Percentiles rank a stretch among this genome's conserved stretches.
Conservation (phyloP, 495 filamentous ascomycete species). For the Penicillium longicatenatum region DNA sequence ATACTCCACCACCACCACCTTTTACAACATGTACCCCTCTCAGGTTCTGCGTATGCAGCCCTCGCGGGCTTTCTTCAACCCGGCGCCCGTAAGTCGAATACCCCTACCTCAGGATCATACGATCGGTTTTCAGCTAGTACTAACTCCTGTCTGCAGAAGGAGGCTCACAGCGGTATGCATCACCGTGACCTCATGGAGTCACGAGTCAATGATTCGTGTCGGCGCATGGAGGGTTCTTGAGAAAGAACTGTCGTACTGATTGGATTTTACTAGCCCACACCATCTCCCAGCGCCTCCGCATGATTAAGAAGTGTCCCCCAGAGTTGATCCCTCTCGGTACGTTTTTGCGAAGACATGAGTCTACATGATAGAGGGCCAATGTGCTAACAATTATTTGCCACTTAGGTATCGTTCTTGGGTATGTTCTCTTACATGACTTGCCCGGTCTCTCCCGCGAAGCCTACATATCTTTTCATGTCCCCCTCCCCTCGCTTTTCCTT, state of each 20-base stretch:
- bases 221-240: not conserved
- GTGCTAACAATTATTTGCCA: conserved; percentile 26
- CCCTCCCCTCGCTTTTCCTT: conserved; percentile 12
- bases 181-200: conserved; percentile 4
- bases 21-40: conserved; percentile 66
- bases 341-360: conserved; percentile 25
- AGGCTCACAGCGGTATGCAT: conserved; percentile 76
- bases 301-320: conserved; percentile 82
- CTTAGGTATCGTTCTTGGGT: conserved; percentile 81
- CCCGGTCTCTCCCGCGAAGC: conserved; percentile 20
- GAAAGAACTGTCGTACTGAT: conserved; percentile 31
- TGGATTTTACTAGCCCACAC: conserved; percentile 73
- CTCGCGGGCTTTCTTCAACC: conserved; percentile 65
- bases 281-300: conserved; percentile 91
- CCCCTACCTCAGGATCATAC: conserved; percentile 24
- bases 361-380: not conserved
- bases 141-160: conserved; percentile 62
- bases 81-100: conserved; percentile 72
- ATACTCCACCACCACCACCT: conserved; percentile 20
- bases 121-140: conserved; percentile 34
- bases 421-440: conserved; percentile 34
- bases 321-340: conserved; percentile 95
- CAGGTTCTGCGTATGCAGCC: conserved; percentile 57
- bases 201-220: conserved; percentile 16
- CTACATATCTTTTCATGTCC: conserved; percentile 15